Evolutionary conservation across 768 basidiomycete species (phyloP), one percentile per base, ranked within the genome.

Genomic region (Russula sp.): DNA sequence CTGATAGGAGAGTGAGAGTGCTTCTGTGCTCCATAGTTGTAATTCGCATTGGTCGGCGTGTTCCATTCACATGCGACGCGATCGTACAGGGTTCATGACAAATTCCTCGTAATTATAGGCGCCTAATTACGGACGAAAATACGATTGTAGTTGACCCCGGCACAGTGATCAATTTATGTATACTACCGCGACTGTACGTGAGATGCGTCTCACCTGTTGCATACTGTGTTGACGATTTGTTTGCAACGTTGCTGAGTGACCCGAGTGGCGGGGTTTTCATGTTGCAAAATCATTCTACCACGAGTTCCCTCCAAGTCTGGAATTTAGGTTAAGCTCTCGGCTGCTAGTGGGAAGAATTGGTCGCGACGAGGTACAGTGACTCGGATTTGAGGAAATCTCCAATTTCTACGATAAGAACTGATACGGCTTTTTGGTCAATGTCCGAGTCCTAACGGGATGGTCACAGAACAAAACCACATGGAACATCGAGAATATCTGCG

Each of bases 301-400:
- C n/a, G 57, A 14, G 42, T 40, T 22, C 28, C 30, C 42, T 52
- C 57, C 18, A n/a, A n/a, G n/a, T n/a, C n/a, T n/a, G n/a, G 18
- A 36, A 55, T 49, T 55, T 60, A 59, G 52, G 59, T 49, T 60
- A 60, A 60, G 46, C 63, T 50, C 30, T 46, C 24, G 51, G 20
- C 22, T 10, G n/a, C n/a, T n/a, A n/a, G n/a, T n/a, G 24, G 13
- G 44, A 30, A 48, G 44, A 44, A 48, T 40, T 8, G 24, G 44
- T 22, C 18, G 9, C 44, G 10, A 46, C 9, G 51, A 28, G 26
- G 14, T 5, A 11, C 38, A 40, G 28, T 28, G 28, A 30, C 20
- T 57, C 30, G 57, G n/a, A 30, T 14, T 54, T 11, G 48, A 26
- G n/a, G 10, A 24, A 10, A 24, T 11, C 9, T 6, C 42, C 16